These are phyloP conservation scores for Leonotis leonurus DNA, from an alignment of 257 asterid genomes.

Conservation along the genomic window DNA sequence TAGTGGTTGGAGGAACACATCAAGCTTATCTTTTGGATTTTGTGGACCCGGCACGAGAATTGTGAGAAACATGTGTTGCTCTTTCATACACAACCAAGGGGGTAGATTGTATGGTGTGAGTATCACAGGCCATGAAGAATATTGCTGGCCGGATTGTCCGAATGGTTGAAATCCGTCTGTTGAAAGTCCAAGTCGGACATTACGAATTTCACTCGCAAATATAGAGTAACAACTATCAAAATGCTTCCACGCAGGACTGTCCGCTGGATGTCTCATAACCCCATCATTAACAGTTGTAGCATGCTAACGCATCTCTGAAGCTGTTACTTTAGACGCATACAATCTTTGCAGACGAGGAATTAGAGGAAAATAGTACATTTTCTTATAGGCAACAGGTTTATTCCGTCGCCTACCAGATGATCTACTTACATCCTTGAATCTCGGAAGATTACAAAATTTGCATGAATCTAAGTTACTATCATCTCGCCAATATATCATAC, in stretches of 20 bases:
- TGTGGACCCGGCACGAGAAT: neutral
- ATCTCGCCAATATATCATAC: too few relatives aligned
- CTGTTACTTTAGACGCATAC: neutral
- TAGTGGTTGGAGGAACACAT: neutral
- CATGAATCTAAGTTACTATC: too few relatives aligned
- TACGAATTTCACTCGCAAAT: neutral
- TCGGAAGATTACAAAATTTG: too few relatives aligned
- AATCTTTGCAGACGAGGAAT: neutral
- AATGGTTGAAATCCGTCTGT: neutral
- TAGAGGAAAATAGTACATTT: neutral
- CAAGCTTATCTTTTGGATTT: neutral
- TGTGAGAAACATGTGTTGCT: neutral
- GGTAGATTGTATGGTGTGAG: neutral
- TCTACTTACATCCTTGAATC: too few relatives aligned
- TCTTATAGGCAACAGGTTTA: neutral
- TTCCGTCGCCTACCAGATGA: too few relatives aligned
- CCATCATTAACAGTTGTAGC: too few relatives aligned
- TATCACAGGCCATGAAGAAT: neutral
- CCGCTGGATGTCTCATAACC: neutral
- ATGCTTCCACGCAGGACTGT: neutral
- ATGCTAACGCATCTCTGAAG: too few relatives aligned
- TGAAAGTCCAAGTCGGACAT: neutral
- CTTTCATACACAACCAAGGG: neutral
- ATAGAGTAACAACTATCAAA: neutral
- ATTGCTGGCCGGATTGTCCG: neutral